phyloP scores from a whole-genome alignment of 2,329 filamentous ascomycete species.

The Pleomassaria siparia region DNA sequence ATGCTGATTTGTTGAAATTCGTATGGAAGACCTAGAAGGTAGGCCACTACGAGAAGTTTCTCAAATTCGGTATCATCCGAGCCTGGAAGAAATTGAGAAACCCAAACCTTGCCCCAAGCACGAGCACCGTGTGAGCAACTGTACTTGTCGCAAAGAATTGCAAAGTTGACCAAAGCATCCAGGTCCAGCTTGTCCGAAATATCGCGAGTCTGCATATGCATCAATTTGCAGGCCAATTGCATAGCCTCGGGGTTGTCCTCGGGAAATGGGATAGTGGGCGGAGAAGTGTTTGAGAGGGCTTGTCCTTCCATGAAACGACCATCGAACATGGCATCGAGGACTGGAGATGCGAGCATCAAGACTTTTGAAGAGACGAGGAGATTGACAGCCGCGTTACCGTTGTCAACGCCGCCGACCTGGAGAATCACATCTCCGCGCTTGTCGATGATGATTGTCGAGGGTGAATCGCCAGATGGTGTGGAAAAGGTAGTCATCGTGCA shows the following conservation, averaged over 20 bases:
- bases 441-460: slow-evolving; percentile 1
- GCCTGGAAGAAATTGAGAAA: not conserved
- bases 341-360: slow-evolving; percentile 9
- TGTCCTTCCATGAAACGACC: slow-evolving; percentile 9
- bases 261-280: slow-evolving; percentile 9
- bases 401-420: slow-evolving; percentile 1
- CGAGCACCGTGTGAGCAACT: slow-evolving; percentile 17
- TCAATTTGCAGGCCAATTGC: slow-evolving; percentile 7
- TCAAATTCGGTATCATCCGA: slow-evolving; percentile 3
- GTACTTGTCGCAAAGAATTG: slow-evolving; percentile 28
- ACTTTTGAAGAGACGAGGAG: slow-evolving; percentile 11
- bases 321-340: slow-evolving; percentile 14
- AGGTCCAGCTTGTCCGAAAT: slow-evolving; percentile 11
- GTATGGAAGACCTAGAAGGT: slow-evolving; percentile 11
- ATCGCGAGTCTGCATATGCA: too few relatives aligned
- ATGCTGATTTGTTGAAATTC: too few relatives aligned
- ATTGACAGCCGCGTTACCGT: not conserved
- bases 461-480: too few relatives aligned
- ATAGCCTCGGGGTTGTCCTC: slow-evolving; percentile 11
- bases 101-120: slow-evolving; percentile 14
- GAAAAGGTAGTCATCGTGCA: not conserved
- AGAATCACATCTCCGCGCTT: slow-evolving; percentile 13
- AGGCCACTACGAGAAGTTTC: slow-evolving; percentile 12
- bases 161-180: slow-evolving; percentile 17
- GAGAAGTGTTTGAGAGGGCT: slow-evolving; percentile 2